Evolutionary conservation across 2,329 filamentous ascomycete genomes (phyloP).

Genomic region (Alternaria sp.): DNA sequence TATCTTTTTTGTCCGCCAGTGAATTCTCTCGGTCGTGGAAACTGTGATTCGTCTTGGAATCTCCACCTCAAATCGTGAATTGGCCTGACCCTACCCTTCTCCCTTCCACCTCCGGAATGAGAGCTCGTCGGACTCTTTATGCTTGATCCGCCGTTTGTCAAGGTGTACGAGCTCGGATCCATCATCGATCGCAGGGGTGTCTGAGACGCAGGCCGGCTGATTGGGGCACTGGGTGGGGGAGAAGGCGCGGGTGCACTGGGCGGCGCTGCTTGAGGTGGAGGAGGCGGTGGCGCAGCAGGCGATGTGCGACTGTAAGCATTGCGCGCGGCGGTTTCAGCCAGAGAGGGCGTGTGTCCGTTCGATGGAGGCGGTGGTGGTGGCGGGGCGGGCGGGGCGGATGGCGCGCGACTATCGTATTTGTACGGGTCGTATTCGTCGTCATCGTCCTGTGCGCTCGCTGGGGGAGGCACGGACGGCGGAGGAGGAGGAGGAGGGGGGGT

Average conservation of each 20-base stretch:
- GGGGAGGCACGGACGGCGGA: conserved; percentile 45
- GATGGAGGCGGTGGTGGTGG: conserved; percentile 56
- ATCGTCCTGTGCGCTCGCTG: conserved; percentile 51
- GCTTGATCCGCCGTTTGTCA: conserved; percentile 52
- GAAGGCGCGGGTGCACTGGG: conserved; percentile 54
- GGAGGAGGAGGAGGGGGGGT: conserved; percentile 36
- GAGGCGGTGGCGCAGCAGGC: conserved; percentile 52
- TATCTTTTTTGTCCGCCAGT: conserved; percentile 78
- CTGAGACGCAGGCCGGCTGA: conserved; percentile 48
- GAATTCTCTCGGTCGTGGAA: conserved; percentile 88
- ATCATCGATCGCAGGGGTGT: conserved; percentile 68
- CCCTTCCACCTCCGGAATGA: conserved; percentile 27
- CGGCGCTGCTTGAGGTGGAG: conserved; percentile 49
- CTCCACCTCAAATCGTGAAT: conserved; percentile 85
- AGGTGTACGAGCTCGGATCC: conserved; percentile 78
- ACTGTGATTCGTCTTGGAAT: conserved; percentile 80
- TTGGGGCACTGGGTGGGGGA: conserved; percentile 41
- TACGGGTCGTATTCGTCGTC: conserved; percentile 45
- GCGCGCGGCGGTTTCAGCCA: conserved; percentile 67
- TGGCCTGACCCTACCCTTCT: conserved; percentile 53
- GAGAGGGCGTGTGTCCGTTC: conserved; percentile 55
- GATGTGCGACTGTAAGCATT: conserved; percentile 62
- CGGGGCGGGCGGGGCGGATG: conserved; percentile 58
- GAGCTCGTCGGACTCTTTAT: conserved; percentile 33
- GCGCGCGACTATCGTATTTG: conserved; percentile 54